phyloP scores from a whole-genome alignment of 1,284 basidiomycete genomes.

The Tylopilus sp. region DNA sequence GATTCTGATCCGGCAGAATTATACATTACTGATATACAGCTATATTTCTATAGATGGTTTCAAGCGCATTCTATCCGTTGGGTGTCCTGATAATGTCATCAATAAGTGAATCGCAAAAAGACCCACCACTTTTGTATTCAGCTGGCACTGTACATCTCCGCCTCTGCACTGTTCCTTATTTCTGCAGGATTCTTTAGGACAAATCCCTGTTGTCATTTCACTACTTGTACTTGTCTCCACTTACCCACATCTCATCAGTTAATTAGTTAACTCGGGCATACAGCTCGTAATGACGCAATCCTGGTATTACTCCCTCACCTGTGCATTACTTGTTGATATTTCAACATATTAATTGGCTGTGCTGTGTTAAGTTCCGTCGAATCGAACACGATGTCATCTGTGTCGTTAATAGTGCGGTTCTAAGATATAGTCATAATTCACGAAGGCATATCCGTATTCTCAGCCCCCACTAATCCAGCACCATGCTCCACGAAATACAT shows the following conservation, averaged over 20 bases:
- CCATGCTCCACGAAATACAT: background rate
- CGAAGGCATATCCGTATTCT: background rate
- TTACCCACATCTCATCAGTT: background rate
- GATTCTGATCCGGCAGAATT: background rate
- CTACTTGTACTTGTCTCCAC: background rate
- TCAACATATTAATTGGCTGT: background rate
- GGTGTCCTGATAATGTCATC: conserved; percentile 7
- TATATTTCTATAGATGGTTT: conserved; percentile 23
- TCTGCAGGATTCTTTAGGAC: background rate
- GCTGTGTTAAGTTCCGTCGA: background rate
- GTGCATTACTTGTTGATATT: background rate
- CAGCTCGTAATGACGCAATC: background rate
- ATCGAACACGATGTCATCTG: background rate
- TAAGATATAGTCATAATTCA: conserved; percentile 30
- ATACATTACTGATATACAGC: conserved; percentile 9
- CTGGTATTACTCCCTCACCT: background rate
- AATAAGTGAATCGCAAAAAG: conserved; percentile 10
- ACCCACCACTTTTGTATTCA: background rate
- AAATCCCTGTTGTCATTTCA: background rate
- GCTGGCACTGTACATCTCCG: conserved; percentile 2
- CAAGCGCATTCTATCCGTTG: conserved; percentile 29
- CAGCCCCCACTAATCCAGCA: background rate
- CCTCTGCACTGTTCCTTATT: background rate
- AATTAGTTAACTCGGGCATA: background rate
- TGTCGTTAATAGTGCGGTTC: conserved; percentile 5